Evolutionary conservation across 2,329 filamentous ascomycete genomes (phyloP).

Genomic region (Claviceps africana): DNA sequence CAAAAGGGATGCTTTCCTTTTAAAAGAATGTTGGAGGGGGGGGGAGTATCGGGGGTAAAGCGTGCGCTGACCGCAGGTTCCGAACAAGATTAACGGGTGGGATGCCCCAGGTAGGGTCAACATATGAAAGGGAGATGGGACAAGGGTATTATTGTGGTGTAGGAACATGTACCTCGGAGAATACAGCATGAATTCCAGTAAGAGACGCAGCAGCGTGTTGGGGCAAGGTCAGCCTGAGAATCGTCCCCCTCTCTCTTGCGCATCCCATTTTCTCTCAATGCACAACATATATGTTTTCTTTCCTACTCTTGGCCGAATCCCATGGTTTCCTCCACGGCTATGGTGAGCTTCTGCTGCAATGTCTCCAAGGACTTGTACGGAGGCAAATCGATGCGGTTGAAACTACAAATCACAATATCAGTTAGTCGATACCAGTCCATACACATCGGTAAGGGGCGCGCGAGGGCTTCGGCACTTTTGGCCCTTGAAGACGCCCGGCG

Average conservation of each 20-base stretch:
- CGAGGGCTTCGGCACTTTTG: not conserved
- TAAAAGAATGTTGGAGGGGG: not conserved
- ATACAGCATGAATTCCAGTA: not conserved
- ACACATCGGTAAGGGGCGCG: not conserved
- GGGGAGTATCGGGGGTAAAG: too few species aligned
- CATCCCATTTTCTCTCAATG: not conserved
- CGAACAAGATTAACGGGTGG: too few species aligned
- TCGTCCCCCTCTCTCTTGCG: not conserved
- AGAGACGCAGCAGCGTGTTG: not conserved
- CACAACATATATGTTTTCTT: not conserved
- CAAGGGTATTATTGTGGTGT: not conserved
- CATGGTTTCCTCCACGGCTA: constrained; percentile 96
- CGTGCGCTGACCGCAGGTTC: not conserved
- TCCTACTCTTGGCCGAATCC: constrained; percentile 91
- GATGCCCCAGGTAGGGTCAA: not conserved
- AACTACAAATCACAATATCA: constrained; percentile 38
- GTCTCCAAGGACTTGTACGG: constrained; percentile 81
- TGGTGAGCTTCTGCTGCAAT: constrained; percentile 79
- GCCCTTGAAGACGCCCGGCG: too few species aligned
- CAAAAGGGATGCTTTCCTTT: constrained; percentile 1
- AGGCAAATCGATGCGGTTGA: constrained; percentile 92
- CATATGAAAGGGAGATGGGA: not conserved
- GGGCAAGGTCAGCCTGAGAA: not conserved
- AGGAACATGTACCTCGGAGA: not conserved
- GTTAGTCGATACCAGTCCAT: constrained; percentile 10